These are phyloP conservation scores for Pleoardoris graminearum DNA, from an alignment of 2,329 filamentous ascomycete genomes.

Conservation along the genomic window DNA sequence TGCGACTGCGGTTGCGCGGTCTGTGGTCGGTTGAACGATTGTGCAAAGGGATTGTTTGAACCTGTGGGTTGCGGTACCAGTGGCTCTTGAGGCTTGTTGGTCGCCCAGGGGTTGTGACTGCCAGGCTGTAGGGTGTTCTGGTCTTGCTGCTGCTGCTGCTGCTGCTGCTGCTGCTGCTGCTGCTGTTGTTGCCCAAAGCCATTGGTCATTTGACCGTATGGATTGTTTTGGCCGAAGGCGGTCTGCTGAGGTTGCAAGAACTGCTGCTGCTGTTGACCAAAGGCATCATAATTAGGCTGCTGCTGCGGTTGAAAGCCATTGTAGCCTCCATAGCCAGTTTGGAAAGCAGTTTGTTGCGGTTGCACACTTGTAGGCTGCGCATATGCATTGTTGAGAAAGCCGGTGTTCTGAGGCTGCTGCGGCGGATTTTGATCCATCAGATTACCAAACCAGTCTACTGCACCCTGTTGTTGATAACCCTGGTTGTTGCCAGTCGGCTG, in stretches of 20 bases:
- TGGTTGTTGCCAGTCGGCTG: constrained; percentile 92
- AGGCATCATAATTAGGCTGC: constrained; percentile 71
- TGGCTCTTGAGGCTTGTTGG: constrained; percentile 61
- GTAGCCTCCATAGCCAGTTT: constrained; percentile 72
- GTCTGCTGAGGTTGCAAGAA: constrained; percentile 51
- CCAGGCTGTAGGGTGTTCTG: constrained; percentile 72
- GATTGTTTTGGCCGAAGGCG: constrained; percentile 55
- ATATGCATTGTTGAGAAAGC: constrained; percentile 69
- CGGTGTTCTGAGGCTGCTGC: constrained; percentile 65
- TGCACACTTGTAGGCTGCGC: constrained; percentile 77
- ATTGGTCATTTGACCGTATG: constrained; percentile 42
- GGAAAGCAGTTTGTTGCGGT: constrained; percentile 64
- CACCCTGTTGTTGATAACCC: constrained; percentile 94
- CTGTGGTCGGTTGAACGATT: constrained; percentile 64
- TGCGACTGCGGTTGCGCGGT: constrained; percentile 57
- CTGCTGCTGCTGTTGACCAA: constrained; percentile 38
- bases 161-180: constrained; percentile 50
- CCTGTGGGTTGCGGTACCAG: constrained; percentile 85
- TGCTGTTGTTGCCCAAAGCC: constrained; percentile 43
- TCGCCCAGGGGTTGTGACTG: constrained; percentile 92
- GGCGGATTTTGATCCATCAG: constrained; percentile 74
- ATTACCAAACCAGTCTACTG: constrained; percentile 97
- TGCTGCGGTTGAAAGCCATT: constrained; percentile 51
- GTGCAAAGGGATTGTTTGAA: constrained; percentile 96
- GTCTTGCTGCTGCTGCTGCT: constrained; percentile 55